These are phyloP conservation scores for Alternaria consortialis DNA, from an alignment of 2,329 filamentous ascomycete species.

Conservation along the genomic window DNA sequence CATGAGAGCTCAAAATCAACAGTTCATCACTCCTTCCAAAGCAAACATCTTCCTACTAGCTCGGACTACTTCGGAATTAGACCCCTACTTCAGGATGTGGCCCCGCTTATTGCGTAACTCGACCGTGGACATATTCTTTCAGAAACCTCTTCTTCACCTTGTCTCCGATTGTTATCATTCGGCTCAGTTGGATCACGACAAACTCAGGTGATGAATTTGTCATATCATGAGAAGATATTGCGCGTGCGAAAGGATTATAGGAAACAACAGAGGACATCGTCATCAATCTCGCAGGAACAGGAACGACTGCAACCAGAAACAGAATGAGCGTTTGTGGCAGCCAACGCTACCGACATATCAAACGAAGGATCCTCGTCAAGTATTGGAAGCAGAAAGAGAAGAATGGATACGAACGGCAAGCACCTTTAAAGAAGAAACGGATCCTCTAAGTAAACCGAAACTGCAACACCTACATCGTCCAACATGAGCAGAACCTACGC, in stretches of 20 bases:
- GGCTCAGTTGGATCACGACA: not conserved
- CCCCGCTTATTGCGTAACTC: constrained; percentile 15
- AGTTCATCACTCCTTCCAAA: not conserved
- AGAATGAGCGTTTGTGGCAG: not conserved
- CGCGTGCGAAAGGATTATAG: not conserved
- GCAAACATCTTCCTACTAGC: not conserved
- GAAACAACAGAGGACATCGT: not conserved
- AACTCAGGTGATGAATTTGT: not conserved
- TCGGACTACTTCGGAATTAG: constrained; percentile 6
- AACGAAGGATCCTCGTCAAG: not conserved
- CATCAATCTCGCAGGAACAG: not conserved
- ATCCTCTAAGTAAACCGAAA: constrained; percentile 10
- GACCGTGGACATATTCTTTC: constrained; percentile 6
- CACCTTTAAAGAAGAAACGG: constrained; percentile 11
- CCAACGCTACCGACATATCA: not conserved
- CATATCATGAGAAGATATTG: not conserved
- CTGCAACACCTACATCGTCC: constrained; percentile 17
- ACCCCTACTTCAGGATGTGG: constrained; percentile 2
- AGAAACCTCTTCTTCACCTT: constrained; percentile 18
- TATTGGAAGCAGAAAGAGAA: not conserved
- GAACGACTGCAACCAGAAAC: not conserved
- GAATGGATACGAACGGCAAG: not conserved
- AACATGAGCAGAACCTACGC: not conserved
- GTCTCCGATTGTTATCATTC: not conserved
- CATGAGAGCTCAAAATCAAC: not conserved